Percentiles rank a stretch among this genome's conserved stretches.
Conservation (phyloP, 1,284 basidiomycete genomes). For the Uromyces viciae-fabae region DNA sequence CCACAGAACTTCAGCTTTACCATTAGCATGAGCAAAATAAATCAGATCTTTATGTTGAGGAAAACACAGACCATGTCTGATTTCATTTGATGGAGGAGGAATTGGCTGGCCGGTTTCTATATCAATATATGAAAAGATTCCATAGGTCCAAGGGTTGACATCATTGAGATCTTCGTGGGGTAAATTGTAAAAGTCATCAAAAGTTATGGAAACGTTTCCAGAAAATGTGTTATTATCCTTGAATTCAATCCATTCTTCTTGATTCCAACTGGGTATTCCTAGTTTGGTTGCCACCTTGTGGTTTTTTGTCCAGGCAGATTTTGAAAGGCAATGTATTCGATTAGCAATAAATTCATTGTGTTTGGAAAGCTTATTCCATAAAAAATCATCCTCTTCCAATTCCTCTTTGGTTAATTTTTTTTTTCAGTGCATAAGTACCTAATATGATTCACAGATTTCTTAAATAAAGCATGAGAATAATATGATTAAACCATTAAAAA, state of each 20-base stretch:
- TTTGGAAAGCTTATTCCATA: neutral
- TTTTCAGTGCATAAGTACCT: neutral
- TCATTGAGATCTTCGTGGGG: neutral
- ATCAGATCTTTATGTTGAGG: neutral
- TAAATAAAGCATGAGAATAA: no score
- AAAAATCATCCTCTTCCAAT: neutral
- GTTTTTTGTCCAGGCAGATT: neutral
- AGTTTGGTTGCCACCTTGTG: neutral
- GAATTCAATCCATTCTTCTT: neutral
- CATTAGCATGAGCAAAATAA: constrained; percentile 21
- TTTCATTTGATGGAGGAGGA: constrained; percentile 8
- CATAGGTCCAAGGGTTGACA: constrained; percentile 22
- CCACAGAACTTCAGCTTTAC: neutral
- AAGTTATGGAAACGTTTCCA: neutral
- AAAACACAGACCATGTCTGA: neutral
- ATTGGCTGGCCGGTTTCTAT: neutral
- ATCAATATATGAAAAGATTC: constrained; percentile 2
- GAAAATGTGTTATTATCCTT: neutral
- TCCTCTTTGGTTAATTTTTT: neutral
- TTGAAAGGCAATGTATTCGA: neutral
- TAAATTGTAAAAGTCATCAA: neutral
- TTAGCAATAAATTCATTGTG: constrained; percentile 11
- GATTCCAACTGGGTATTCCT: neutral
- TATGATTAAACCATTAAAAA: neutral
- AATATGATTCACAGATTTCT: neutral